These are phyloP conservation scores for Schizophyllum amplum DNA, from an alignment of 1,284 basidiomycete species.

Conservation along the genomic window DNA sequence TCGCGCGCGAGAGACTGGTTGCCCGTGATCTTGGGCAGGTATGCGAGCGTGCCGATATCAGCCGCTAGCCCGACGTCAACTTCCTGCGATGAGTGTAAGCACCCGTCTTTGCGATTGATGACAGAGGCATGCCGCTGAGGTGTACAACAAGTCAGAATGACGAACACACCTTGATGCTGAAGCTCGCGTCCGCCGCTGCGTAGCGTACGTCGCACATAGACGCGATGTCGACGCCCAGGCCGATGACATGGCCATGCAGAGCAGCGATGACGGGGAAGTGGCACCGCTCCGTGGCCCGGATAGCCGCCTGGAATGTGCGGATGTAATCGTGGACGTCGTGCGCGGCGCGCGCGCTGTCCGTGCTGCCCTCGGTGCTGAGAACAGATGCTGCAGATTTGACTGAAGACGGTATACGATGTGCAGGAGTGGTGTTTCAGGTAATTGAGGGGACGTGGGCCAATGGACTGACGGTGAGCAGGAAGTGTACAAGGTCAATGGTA, in stretches of 20 bases:
- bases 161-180: slow-evolving; percentile 73
- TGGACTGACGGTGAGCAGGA: background rate
- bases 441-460: background rate
- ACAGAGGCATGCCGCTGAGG: background rate
- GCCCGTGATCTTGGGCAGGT: slow-evolving; percentile 74
- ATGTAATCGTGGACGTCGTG: slow-evolving; percentile 42
- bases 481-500: background rate
- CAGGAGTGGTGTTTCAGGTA: too few species aligned
- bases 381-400: too few species aligned
- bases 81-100: slow-evolving; percentile 44
- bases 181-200: slow-evolving; percentile 52
- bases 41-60: slow-evolving; percentile 85
- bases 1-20: slow-evolving; percentile 79
- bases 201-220: slow-evolving; percentile 79
- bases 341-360: slow-evolving; percentile 49
- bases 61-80: slow-evolving; percentile 87
- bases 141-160: too few species aligned
- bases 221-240: slow-evolving; percentile 73
- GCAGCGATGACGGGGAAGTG: slow-evolving; percentile 83
- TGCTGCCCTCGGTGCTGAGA: background rate
- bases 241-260: slow-evolving; percentile 68
- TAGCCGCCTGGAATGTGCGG: slow-evolving; percentile 66
- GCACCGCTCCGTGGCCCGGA: slow-evolving; percentile 62
- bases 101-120: background rate
- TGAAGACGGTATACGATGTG: too few species aligned